Evolutionary conservation across 1,284 basidiomycete genomes (phyloP), one percentile per base, ranked within the genome.

Genomic region (Ganoderma sinense): DNA sequence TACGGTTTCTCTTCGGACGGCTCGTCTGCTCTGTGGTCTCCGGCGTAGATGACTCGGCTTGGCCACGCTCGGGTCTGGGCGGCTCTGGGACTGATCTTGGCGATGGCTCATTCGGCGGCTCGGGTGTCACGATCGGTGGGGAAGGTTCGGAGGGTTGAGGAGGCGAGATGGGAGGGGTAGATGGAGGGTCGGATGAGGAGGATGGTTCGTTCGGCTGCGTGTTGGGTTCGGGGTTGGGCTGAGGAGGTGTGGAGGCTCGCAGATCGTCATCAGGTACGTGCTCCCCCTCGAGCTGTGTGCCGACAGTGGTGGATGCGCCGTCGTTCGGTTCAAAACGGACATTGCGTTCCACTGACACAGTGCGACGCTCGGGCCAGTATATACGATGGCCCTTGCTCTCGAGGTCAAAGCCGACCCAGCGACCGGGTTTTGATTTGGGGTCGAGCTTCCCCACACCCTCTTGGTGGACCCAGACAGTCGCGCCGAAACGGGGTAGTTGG

Each of bases 331-430:
- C 66, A 48, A 71, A 68, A 31, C 26, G 60, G 33, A 84, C 71
- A 65, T 84, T 79, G 18, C 79, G 67, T 71, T 85, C 81, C 16
- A 84, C 71, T 4, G 75, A 73, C 23, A 84, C 72, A 1, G 55
- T 70, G 0, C 69, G 65, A n/a, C 78, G 75, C 10, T 65, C 68
- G 2, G 80, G 78, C 80, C 81, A 84, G 66, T 83, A 84, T 26
- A 84, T 75, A 0, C 76, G 62, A 48, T 76, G 73, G 0, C 77
- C 83, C 55, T 80, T 81, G 40, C 75, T 78, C 31, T 77, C 67
- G 1, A 65, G 51, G 68, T 80, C 78, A 51, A 76, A 76, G 0
- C 83, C 82, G 1, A 84, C 63, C 65, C 78, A 84, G 0, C 65
- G 66, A 0, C 75, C 81, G 59, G 77, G 70, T 7, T 74, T 61